Evolutionary conservation across 2,329 filamentous ascomycete species (phyloP).

Genomic region (Claviceps cyperi): DNA sequence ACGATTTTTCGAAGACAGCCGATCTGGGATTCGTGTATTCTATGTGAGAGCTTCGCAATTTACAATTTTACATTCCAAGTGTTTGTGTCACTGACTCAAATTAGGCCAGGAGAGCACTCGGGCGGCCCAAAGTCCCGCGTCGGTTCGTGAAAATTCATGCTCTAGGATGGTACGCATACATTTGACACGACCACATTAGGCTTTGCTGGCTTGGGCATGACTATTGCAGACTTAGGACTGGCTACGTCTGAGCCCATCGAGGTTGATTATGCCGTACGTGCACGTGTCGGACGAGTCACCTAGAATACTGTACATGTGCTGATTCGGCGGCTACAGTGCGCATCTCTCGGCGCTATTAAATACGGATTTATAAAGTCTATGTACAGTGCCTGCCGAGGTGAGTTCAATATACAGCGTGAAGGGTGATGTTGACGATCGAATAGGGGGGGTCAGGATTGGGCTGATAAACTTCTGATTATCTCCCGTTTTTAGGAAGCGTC

Average conservation of each 20-base stretch:
- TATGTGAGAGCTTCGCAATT: constrained; percentile 41
- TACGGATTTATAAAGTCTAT: constrained; percentile 46
- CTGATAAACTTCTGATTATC: not conserved
- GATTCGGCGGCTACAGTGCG: constrained; percentile 34
- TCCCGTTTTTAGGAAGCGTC: not conserved
- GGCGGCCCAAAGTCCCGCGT: constrained; percentile 15
- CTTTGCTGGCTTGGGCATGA: constrained; percentile 56
- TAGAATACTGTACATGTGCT: not conserved
- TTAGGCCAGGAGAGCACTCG: constrained; percentile 22
- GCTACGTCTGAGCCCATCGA: constrained; percentile 39
- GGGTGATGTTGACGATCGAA: constrained; percentile 4
- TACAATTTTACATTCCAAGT: not conserved
- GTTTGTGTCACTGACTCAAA: not conserved
- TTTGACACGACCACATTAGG: constrained; percentile 29
- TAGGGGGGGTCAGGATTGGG: constrained; percentile 2
- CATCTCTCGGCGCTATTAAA: constrained; percentile 68
- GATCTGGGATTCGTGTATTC: constrained; percentile 72
- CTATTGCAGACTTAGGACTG: constrained; percentile 50
- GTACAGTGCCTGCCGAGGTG: constrained; percentile 42
- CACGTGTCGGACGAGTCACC: not conserved
- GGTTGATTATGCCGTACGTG: constrained; percentile 57
- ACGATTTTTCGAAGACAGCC: constrained; percentile 65
- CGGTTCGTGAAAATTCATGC: constrained; percentile 14
- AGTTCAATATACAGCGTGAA: constrained; percentile 4
- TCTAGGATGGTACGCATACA: not conserved